These are phyloP conservation scores for Drosera capensis DNA, from an alignment of 148 eudicot species.

Conservation along the genomic window DNA sequence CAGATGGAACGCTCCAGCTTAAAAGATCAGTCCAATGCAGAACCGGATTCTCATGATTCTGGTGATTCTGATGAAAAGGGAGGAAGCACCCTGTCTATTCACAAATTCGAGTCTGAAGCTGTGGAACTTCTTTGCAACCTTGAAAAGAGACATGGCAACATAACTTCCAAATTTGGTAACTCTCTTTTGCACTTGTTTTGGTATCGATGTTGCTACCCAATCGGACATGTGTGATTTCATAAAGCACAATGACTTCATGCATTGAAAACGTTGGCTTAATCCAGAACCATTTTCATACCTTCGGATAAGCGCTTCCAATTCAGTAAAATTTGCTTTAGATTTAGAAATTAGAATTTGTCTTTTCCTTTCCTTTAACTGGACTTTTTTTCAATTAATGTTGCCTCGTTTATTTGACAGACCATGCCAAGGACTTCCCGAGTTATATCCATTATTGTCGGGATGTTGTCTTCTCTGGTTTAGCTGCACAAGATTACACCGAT, in stretches of 20 bases:
- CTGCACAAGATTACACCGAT: slow-evolving; percentile 35
- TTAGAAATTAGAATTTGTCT: too few species aligned
- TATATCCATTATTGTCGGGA: slow-evolving; percentile 72
- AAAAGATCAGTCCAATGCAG: slow-evolving; percentile 12
- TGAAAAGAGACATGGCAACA: slow-evolving; percentile 31
- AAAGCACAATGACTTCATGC: too few species aligned
- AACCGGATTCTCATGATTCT: slow-evolving; percentile 2
- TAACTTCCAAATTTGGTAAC: slow-evolving; percentile 40
- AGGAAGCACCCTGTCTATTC: slow-evolving; percentile 7
- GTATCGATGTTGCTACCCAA: neutral
- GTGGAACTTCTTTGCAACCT: slow-evolving; percentile 40
- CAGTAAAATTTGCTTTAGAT: too few species aligned
- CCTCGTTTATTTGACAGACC: slow-evolving; percentile 26
- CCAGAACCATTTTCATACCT: neutral
- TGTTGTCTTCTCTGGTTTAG: slow-evolving; percentile 61
- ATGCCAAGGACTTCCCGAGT: slow-evolving; percentile 35
- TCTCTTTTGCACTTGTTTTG: neutral
- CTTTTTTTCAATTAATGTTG: neutral
- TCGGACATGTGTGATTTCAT: neutral
- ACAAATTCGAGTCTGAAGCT: slow-evolving; percentile 29
- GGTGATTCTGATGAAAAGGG: slow-evolving; percentile 10
- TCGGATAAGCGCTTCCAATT: too few species aligned
- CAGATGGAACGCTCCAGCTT: slow-evolving; percentile 4
- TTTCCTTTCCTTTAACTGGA: slow-evolving; percentile 3
- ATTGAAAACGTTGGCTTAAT: neutral